Base-by-base conservation (phyloP, 1,139 yeast species). In the Diutina catenulata region DNA sequence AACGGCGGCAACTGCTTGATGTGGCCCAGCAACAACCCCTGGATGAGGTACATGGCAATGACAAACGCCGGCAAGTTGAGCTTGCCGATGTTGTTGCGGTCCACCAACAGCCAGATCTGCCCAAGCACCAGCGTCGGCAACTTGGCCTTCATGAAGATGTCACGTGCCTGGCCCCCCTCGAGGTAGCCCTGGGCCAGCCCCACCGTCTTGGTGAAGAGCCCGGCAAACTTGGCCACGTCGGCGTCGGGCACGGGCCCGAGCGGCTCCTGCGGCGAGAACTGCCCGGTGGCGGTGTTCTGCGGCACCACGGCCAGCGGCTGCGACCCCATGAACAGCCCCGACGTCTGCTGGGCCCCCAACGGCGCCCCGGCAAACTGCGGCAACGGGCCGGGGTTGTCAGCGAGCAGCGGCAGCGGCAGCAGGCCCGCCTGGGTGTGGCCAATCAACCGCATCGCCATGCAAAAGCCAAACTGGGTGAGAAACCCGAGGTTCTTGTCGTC, bases 21-120 rank as follows among this genome's bases (percentile, higher is more conserved):
- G 5, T 74, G 50, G n/a, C 87, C 82, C 51, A 76, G 74, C 52
- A 86, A 64, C 35, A 80, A 62, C 39, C 87, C 79, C 56, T 88
- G 96, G 44, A 93, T 84, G 52, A 93, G 68, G 59, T 84, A 94
- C 98, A 93, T 91, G 7, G 98, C 97, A 48, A 91, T 73, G 28
- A 84, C 74, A 51, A 93, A 91, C 49, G 84, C 88, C 18, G 77
- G 68, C 50, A 76, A 72, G 42, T 73, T 70, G 49, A 91, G 71
- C 39, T 71, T 67, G 5, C 98, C 98, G 3, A 72, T 57, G 47
- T 77, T 78, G 41, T 74, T 72, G 42, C 76, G 73, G 55, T 93
- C 98, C 24, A 83, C 91, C 45, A 91, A 66, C 41, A 73, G 71
- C 98, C 98, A 91, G 41, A 91, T 79, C 51, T 80, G 83, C 40